Conservation (phyloP, 352 stramenopile genomes). For the Globisporangium yorkense region DNA sequence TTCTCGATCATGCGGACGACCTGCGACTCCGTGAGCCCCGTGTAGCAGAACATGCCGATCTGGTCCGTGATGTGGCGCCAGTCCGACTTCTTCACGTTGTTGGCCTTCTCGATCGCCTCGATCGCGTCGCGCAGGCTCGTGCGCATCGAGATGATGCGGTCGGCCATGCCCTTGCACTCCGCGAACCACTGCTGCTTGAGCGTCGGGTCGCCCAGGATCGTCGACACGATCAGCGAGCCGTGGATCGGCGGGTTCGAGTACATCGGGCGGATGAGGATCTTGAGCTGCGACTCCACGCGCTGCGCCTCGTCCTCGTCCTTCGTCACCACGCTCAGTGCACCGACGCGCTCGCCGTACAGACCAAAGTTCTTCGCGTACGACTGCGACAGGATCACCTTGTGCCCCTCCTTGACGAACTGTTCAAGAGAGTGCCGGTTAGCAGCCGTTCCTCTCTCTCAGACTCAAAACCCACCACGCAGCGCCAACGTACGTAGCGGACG, state of each 20-base stretch:
- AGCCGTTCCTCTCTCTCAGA: not conserved
- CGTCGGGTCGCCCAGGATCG: slow-evolving; percentile 90
- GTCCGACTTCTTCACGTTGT: slow-evolving; percentile 74
- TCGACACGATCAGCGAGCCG: slow-evolving; percentile 96
- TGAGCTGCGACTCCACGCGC: slow-evolving; percentile 96
- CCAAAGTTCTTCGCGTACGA: slow-evolving; percentile 99
- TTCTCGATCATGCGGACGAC: slow-evolving; percentile 91
- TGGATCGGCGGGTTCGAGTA: slow-evolving; percentile 99
- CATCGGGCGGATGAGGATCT: slow-evolving; percentile 98
- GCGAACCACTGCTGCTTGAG: slow-evolving; percentile 93
- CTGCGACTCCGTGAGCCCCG: slow-evolving; percentile 93
- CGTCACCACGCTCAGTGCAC: slow-evolving; percentile 94
- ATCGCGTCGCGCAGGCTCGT: slow-evolving; percentile 73
- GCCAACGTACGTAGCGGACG: slow-evolving; percentile 76
- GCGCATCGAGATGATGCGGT: slow-evolving; percentile 95
- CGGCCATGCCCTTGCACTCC: slow-evolving; percentile 95
- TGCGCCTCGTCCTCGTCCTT: slow-evolving; percentile 92
- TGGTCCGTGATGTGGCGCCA: slow-evolving; percentile 98
- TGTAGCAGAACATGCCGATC: slow-evolving; percentile 99
- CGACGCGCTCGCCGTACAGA: slow-evolving; percentile 98
- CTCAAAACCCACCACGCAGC: not conserved
- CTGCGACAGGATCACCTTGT: slow-evolving; percentile 96
- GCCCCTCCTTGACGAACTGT: slow-evolving; percentile 97
- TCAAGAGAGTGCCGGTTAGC: not conserved
- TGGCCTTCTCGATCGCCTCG: slow-evolving; percentile 70